These are phyloP conservation scores for Salmacisia buchloeana DNA, from an alignment of 1,284 basidiomycete genomes.

Conservation along the genomic window DNA sequence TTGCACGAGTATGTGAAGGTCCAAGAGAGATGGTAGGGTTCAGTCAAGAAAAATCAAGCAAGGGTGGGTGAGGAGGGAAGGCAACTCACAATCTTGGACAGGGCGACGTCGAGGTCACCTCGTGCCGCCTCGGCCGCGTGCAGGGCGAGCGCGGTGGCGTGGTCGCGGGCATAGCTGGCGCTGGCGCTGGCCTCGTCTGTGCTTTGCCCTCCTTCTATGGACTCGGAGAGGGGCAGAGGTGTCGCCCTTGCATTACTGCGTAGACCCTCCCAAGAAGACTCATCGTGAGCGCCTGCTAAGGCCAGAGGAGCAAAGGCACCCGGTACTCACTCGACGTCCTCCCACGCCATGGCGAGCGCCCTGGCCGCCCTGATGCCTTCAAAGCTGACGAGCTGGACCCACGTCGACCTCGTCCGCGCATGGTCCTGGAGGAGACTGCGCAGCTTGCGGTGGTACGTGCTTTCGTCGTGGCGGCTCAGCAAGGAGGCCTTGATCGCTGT, in stretches of 20 bases:
- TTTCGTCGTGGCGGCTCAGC: slow-evolving; percentile 32
- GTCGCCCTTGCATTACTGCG: slow-evolving; percentile 16
- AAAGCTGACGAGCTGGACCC: slow-evolving; percentile 39
- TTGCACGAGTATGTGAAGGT: background rate
- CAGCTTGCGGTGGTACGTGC: slow-evolving; percentile 36
- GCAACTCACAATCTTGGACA: slow-evolving; percentile 27
- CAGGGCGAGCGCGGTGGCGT: slow-evolving; percentile 19
- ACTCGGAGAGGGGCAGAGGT: slow-evolving; percentile 13
- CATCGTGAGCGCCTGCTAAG: no score
- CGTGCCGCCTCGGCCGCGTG: slow-evolving; percentile 19
- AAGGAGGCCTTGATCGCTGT: slow-evolving; percentile 3
- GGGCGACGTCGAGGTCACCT: slow-evolving; percentile 17
- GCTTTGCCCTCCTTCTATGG: slow-evolving; percentile 19
- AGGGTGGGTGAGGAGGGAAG: background rate
- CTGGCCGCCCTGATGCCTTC: slow-evolving; percentile 41
- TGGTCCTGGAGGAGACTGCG: slow-evolving; percentile 29
- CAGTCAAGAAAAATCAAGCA: background rate
- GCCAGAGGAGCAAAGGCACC: background rate
- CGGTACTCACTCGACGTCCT: slow-evolving; percentile 20
- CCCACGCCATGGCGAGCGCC: slow-evolving; percentile 30
- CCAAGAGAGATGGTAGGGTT: background rate
- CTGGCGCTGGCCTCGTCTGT: slow-evolving; percentile 10
- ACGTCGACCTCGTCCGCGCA: slow-evolving; percentile 22
- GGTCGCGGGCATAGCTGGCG: slow-evolving; percentile 21
- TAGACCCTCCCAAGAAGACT: background rate